Percentiles rank a stretch among this genome's conserved stretches.
These are phyloP conservation scores for Fusarium sambucinum DNA, from an alignment of 2,329 filamentous ascomycete species.

Conservation along the genomic window DNA sequence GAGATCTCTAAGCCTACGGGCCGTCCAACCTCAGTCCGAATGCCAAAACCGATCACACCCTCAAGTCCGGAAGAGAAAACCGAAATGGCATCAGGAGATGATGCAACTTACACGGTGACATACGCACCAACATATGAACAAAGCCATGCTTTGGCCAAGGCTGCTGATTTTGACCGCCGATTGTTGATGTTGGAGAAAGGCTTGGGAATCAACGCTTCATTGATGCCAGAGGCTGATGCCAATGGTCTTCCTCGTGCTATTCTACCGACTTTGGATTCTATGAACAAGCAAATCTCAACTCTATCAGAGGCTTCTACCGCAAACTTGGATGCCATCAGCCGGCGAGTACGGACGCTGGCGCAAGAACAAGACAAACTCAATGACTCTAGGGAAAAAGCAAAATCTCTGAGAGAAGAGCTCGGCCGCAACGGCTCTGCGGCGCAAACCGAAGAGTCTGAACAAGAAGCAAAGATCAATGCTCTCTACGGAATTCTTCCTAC, in stretches of 20 bases:
- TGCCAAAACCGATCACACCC: conserved; percentile 21
- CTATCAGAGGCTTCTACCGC: conserved; percentile 79
- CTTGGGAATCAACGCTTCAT: conserved; percentile 80
- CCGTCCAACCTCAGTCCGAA: conserved; percentile 21
- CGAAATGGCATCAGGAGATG: conserved; percentile 42
- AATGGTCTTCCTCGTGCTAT: conserved; percentile 74
- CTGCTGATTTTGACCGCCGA: conserved; percentile 88
- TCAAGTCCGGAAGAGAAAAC: conserved; percentile 33
- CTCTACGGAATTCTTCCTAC: conserved; percentile 90
- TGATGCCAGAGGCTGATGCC: conserved; percentile 71
- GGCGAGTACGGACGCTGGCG: conserved; percentile 76
- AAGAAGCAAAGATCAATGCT: conserved; percentile 88
- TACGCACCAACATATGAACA: conserved; percentile 74
- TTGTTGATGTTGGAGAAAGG: conserved; percentile 82
- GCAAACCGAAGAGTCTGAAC: conserved; percentile 70
- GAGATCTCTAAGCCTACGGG: conserved; percentile 63
- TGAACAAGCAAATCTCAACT: conserved; percentile 83
- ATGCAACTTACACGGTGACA: conserved; percentile 72
- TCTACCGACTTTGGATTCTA: conserved; percentile 81
- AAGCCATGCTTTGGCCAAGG: conserved; percentile 79
- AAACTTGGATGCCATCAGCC: conserved; percentile 78
- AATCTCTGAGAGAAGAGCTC: conserved; percentile 70
- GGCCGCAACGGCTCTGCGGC: conserved; percentile 59
- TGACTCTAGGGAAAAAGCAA: conserved; percentile 72
- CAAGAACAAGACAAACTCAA: conserved; percentile 79